phyloP scores from a whole-genome alignment of 2,329 filamentous ascomycete species.

The Biscogniauxia marginata region DNA sequence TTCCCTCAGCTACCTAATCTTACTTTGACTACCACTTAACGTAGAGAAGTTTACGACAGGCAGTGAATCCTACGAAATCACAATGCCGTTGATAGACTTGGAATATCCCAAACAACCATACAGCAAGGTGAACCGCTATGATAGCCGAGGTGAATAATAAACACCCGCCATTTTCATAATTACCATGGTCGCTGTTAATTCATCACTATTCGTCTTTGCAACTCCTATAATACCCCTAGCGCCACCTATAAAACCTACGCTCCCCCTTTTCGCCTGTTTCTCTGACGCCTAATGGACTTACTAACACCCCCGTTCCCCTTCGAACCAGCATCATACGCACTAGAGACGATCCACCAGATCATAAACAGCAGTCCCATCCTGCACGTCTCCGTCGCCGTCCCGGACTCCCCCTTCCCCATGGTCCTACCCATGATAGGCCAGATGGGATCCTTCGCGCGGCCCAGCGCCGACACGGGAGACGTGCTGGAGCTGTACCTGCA shows the following conservation, averaged over 20 bases:
- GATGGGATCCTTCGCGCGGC: constrained; percentile 68
- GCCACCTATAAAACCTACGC: constrained; percentile 3
- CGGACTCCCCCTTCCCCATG: constrained; percentile 67
- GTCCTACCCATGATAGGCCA: constrained; percentile 84
- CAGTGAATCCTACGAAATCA: constrained; percentile 11
- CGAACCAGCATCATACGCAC: constrained; percentile 65
- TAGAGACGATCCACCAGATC: constrained; percentile 70
- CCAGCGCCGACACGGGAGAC: constrained; percentile 59
- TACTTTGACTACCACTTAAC: background rate
- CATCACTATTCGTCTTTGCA: background rate
- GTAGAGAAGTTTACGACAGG: background rate
- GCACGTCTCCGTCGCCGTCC: constrained; percentile 73
- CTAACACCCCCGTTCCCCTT: constrained; percentile 2
- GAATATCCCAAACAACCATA: constrained; percentile 62
- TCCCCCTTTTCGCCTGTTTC: background rate
- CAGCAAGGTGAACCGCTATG: constrained; percentile 68
- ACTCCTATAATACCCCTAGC: background rate
- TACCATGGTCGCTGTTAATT: background rate
- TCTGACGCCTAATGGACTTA: constrained; percentile 5
- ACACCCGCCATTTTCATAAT: background rate
- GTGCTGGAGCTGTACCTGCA: constrained; percentile 78
- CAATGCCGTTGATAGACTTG: constrained; percentile 44
- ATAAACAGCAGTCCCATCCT: constrained; percentile 73
- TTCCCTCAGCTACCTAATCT: too few species aligned
- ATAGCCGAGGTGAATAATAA: constrained; percentile 53